Conservation (phyloP, 179 eudicot species). For the Spergularia azorica region DNA sequence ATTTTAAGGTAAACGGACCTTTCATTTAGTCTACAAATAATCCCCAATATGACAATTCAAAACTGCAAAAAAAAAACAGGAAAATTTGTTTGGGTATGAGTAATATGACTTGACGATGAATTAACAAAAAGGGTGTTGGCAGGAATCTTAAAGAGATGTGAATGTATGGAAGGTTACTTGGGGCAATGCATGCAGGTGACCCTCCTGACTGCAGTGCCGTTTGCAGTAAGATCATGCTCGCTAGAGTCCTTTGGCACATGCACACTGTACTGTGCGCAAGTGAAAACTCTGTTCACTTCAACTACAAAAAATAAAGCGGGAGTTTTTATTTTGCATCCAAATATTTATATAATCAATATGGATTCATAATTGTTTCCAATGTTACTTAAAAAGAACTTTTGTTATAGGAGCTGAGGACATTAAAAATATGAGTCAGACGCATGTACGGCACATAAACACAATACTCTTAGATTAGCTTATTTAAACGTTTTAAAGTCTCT, state of each 20-base stretch:
- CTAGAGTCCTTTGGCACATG: slow-evolving; percentile 24
- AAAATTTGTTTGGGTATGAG: no score
- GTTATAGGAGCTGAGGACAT: slow-evolving; percentile 29
- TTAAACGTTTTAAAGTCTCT: no score
- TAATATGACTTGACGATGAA: no score
- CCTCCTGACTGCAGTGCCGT: background rate
- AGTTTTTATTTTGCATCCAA: background rate
- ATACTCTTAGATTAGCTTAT: no score
- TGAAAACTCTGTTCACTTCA: slow-evolving; percentile 7
- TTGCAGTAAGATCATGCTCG: slow-evolving; percentile 21
- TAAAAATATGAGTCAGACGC: background rate
- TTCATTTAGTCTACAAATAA: no score
- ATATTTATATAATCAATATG: background rate
- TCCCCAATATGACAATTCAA: no score
- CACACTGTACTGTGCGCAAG: background rate
- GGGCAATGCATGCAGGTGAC: slow-evolving; percentile 9
- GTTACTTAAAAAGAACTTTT: slow-evolving; percentile 9
- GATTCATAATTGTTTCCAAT: background rate
- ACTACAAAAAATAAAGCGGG: background rate
- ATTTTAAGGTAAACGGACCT: no score
- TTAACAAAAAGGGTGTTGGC: no score
- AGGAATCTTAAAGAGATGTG: no score
- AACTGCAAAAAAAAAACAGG: no score
- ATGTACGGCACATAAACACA: no score
- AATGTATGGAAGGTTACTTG: no score